Percentiles rank a stretch among this genome's conserved stretches.
These are phyloP conservation scores for Phytophthora ramorum DNA, from an alignment of 352 stramenopile species.

Conservation along the genomic window DNA sequence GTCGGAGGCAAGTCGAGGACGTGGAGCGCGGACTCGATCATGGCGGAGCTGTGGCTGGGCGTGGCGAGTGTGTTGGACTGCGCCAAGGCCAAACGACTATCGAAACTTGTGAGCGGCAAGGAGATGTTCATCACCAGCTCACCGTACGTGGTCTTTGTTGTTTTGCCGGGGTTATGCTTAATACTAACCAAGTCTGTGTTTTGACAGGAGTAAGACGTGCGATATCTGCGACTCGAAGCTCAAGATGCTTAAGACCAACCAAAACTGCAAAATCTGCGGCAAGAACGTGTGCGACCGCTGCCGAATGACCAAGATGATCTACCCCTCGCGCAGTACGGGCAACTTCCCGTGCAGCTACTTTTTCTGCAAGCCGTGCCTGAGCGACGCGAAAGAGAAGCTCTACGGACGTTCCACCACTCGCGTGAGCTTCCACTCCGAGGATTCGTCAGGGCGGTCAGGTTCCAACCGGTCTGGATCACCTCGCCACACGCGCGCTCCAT, in stretches of 20 bases:
- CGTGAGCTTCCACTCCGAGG: constrained; percentile 53
- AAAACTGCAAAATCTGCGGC: constrained; percentile 73
- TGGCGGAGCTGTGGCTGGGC: constrained; percentile 67
- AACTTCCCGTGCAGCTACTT: constrained; percentile 62
- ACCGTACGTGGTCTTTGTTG: constrained; percentile 38
- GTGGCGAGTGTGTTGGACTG: constrained; percentile 63
- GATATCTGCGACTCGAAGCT: constrained; percentile 73
- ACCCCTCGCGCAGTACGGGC: constrained; percentile 51
- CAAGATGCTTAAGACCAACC: constrained; percentile 50
- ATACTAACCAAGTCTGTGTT: constrained; percentile 9
- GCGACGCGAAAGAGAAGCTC: constrained; percentile 51
- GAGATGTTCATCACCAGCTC: constrained; percentile 58
- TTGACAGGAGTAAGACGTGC: constrained; percentile 50
- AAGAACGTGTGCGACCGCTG: constrained; percentile 78
- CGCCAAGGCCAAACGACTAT: constrained; percentile 63
- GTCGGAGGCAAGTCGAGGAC: constrained; percentile 64
- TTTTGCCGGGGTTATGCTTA: not conserved
- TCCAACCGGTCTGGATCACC: constrained; percentile 33
- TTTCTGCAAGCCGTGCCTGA: constrained; percentile 68
- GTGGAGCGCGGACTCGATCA: constrained; percentile 63
- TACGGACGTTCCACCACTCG: constrained; percentile 39
- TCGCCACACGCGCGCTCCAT: constrained; percentile 18
- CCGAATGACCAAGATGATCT: constrained; percentile 64
- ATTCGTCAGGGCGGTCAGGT: constrained; percentile 36
- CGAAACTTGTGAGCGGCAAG: constrained; percentile 55